Conservation (phyloP, 108 stramenopile genomes). For the Nitzschia palea region DNA sequence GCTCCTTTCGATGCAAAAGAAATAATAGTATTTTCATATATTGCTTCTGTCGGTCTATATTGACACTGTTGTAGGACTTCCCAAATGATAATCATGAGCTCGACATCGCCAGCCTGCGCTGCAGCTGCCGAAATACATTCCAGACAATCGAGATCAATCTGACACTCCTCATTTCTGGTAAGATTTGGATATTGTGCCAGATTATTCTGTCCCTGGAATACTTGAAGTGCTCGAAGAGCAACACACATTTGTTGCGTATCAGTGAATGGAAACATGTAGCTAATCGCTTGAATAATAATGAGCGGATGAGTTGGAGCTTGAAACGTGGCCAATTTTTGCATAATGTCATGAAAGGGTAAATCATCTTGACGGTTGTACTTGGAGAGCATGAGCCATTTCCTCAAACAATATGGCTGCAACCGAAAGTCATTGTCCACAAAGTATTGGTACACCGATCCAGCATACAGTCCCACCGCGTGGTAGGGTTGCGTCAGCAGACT, state of each 20-base stretch:
- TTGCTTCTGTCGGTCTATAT: conserved; percentile 51
- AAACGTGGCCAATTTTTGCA: conserved; percentile 15
- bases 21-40: conserved; percentile 72
- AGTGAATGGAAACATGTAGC: conserved; percentile 51
- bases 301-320: conserved; percentile 5
- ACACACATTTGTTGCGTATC: conserved; percentile 22
- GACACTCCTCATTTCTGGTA: conserved; percentile 19
- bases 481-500: conserved; percentile 27
- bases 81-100: conserved; percentile 60
- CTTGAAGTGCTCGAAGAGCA: conserved; percentile 26
- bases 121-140: conserved; percentile 58
- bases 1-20: conserved; percentile 38
- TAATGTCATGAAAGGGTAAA: conserved; percentile 46
- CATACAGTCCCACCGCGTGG: conserved; percentile 21
- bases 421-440: conserved; percentile 30
- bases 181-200: not conserved
- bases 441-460: conserved; percentile 23
- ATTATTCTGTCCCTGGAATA: not conserved
- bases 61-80: conserved; percentile 58
- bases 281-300: conserved; percentile 28
- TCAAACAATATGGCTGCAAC: conserved; percentile 18
- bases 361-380: conserved; percentile 42
- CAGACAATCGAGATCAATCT: conserved; percentile 46
- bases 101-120: conserved; percentile 29
- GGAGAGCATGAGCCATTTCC: conserved; percentile 29